Percentiles rank a stretch among this genome's conserved stretches.
Conservation (phyloP, 2,329 filamentous ascomycete species). For the Cadophora sp. region DNA sequence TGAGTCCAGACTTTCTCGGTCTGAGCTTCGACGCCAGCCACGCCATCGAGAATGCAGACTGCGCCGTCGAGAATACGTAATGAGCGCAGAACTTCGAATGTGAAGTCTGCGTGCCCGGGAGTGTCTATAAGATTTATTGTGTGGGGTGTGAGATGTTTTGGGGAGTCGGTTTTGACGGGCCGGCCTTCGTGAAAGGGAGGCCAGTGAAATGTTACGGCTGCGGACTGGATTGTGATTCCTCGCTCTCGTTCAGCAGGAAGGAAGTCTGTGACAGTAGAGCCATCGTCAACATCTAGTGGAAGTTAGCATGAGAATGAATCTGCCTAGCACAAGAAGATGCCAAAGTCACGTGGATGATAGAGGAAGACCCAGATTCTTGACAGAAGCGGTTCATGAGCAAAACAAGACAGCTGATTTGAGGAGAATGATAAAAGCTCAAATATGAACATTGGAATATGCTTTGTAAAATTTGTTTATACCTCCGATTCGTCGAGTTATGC, state of each 20-base stretch:
- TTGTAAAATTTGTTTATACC: too few relatives aligned
- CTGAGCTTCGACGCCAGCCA: conserved; percentile 94
- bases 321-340: neutral
- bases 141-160: conserved; percentile 63
- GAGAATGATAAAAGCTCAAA: too few relatives aligned
- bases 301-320: neutral
- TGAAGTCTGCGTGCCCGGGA: conserved; percentile 95
- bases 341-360: neutral
- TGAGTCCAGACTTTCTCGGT: conserved; percentile 97
- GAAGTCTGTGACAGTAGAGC: conserved; percentile 97
- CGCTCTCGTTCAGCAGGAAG: conserved; percentile 89
- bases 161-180: conserved; percentile 46
- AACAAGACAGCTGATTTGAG: too few relatives aligned
- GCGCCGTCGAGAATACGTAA: conserved; percentile 87
- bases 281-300: conserved; percentile 82
- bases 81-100: conserved; percentile 93
- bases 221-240: conserved; percentile 97
- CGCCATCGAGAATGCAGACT: conserved; percentile 91
- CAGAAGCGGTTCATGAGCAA: too few relatives aligned
- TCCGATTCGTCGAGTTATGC: conserved; percentile 85
- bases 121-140: conserved; percentile 95
- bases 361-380: too few relatives aligned
- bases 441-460: too few relatives aligned
- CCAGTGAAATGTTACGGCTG: conserved; percentile 95
- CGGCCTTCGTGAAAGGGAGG: conserved; percentile 58